Conservation (phyloP, 2,329 filamentous ascomycete species). For the Penicillium sp. region DNA sequence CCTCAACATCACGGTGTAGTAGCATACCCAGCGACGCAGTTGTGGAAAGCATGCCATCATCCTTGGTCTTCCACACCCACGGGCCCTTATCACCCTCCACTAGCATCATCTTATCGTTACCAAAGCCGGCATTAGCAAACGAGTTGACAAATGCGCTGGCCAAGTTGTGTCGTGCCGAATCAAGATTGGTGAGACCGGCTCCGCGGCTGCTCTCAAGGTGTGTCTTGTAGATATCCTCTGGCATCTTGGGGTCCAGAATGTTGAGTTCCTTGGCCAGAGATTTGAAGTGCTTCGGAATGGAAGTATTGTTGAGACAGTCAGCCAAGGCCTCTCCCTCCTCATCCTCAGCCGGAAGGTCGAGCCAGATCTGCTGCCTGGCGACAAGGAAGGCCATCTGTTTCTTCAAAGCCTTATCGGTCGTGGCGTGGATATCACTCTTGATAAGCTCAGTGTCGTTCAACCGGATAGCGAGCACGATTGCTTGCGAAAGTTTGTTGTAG, state of each 20-base stretch:
- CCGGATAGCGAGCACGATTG: conserved; percentile 89
- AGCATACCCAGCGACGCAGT: conserved; percentile 90
- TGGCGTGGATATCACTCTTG: conserved; percentile 73
- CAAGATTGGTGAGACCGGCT: conserved; percentile 87
- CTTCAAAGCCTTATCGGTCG: conserved; percentile 76
- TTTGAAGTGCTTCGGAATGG: conserved; percentile 89
- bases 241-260: conserved; percentile 92
- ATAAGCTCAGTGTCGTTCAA: conserved; percentile 86
- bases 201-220: conserved; percentile 94
- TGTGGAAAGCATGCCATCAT: conserved; percentile 95
- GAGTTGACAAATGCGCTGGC: conserved; percentile 95
- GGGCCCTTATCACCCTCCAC: conserved; percentile 82
- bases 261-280: conserved; percentile 92
- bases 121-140: conserved; percentile 93
- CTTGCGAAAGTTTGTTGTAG: conserved; percentile 90
- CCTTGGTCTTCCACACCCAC: conserved; percentile 99
- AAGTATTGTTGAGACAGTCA: conserved; percentile 84
- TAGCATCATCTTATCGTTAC: conserved; percentile 97
- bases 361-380: conserved; percentile 82
- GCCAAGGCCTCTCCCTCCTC: conserved; percentile 71
- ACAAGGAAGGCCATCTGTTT: conserved; percentile 94
- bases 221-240: conserved; percentile 99
- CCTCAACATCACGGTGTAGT: conserved; percentile 89
- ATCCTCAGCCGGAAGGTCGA: conserved; percentile 63
- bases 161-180: conserved; percentile 93